Evolutionary conservation across 2,329 filamentous ascomycete species (phyloP), one percentile per base, ranked within the genome.

Genomic region (Aureobasidium subglaciale): DNA sequence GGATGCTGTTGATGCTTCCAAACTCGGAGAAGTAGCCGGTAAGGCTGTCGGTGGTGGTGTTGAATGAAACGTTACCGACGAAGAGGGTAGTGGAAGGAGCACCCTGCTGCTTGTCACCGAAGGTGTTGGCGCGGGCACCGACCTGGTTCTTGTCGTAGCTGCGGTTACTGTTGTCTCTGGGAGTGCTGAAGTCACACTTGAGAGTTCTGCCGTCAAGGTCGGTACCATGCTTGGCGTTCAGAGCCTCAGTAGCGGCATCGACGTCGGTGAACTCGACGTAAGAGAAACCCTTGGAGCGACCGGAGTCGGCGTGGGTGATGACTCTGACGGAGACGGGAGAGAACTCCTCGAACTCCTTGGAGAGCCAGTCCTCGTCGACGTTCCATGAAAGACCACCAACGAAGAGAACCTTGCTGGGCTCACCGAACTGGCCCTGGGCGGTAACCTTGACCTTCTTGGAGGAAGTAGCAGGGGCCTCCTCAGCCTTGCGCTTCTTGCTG

Each of bases 381-480:
- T 85, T 88, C 90, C 90, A 96, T 73, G 88, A 90, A 61, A 96
- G 79, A 78, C 90, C 92, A 64, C 91, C 91, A 62, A 90, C 84
- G 72, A 95, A 96, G 54, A 96, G 84, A 66, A 90, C 95, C 62
- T 77, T 76, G 65, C 76, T 71, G 57, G 78, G 70, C 55, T 74
- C 71, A 61, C 65, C 68, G 62, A 57, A 35, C 35, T 63, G 60
- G 30, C 70, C 58, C 70, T 76, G 50, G 68, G 70, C 42, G 79
- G 87, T 87, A 68, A 75, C 73, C 41, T 46, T 48, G 68, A 75
- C 73, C 41, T 46, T 48, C 41, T 45, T 46, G 42, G 41, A 29
- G 29, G 38, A 29, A 59, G 78, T 68, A 15, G 75, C 73, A 32
- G 79, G 72, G 53, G 77, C 75, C 77, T 74, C 60, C 73, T 52